A percentile compares a stretch with the other conserved stretches of the same genome.
phyloP scores from a whole-genome alignment of 2,329 filamentous ascomycete species.

The Cladophialophora bantiana region DNA sequence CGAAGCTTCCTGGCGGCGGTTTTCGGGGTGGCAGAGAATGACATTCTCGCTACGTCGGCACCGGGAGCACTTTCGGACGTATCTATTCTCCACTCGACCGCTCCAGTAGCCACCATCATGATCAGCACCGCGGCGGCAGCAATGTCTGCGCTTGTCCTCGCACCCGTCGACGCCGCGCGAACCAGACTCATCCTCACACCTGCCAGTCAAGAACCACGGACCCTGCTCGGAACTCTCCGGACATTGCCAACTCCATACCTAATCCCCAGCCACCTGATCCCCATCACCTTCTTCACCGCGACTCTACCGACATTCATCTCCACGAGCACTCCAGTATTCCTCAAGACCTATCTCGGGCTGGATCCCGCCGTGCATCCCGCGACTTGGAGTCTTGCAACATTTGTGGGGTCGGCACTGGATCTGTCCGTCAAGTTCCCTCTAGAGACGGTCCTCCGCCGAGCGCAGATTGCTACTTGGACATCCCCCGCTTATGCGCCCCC shows the following conservation, averaged over 20 bases:
- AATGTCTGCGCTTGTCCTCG: constrained; percentile 77
- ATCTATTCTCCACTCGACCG: constrained; percentile 81
- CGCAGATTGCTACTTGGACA: constrained; percentile 77
- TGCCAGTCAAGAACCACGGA: constrained; percentile 74
- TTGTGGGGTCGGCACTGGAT: constrained; percentile 78
- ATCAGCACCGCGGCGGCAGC: constrained; percentile 72
- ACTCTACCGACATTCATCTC: constrained; percentile 83
- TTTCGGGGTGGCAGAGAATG: constrained; percentile 84
- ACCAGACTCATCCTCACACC: constrained; percentile 87
- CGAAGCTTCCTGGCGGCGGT: constrained; percentile 88
- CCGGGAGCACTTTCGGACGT: constrained; percentile 43
- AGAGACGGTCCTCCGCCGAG: constrained; percentile 88
- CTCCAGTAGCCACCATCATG: constrained; percentile 79
- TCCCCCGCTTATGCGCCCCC: constrained; percentile 49
- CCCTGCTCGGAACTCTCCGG: constrained; percentile 78
- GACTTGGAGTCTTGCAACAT: constrained; percentile 81
- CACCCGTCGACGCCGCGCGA: constrained; percentile 87
- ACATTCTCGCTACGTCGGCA: constrained; percentile 56
- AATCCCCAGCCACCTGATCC: constrained; percentile 72
- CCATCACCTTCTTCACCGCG: constrained; percentile 87
- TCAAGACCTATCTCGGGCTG: constrained; percentile 83
- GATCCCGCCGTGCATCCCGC: constrained; percentile 82
- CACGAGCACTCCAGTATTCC: constrained; percentile 80
- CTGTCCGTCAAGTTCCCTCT: constrained; percentile 87
- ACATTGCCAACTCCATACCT: constrained; percentile 73